phyloP scores from a whole-genome alignment of 768 basidiomycete species.

The Leccinum boreale region DNA sequence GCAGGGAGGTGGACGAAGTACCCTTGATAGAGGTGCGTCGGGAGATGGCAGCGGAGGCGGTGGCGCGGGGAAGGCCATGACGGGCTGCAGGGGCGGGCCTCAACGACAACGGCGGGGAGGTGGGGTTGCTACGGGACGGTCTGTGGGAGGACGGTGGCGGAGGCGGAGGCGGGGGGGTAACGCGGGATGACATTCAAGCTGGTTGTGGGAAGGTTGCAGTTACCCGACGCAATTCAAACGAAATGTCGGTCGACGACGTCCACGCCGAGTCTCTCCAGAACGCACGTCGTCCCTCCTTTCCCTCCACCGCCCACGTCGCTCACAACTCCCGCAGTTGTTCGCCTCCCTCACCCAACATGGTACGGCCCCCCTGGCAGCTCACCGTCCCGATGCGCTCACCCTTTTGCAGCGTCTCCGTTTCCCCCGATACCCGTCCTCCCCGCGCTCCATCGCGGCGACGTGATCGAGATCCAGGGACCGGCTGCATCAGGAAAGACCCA shows the following conservation, averaged over 20 bases:
- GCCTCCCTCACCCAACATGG: slow-evolving; percentile 38
- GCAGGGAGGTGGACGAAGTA: slow-evolving; percentile 33
- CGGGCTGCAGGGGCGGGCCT: slow-evolving; percentile 57
- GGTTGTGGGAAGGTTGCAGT: background rate
- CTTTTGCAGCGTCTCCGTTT: slow-evolving; percentile 31
- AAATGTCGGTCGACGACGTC: slow-evolving; percentile 7
- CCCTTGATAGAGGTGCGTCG: slow-evolving; percentile 53
- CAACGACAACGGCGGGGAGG: slow-evolving; percentile 38
- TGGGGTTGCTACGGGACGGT: slow-evolving; percentile 38
- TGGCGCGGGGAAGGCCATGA: slow-evolving; percentile 43
- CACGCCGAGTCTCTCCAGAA: slow-evolving; percentile 34
- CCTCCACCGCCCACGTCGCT: slow-evolving; percentile 3
- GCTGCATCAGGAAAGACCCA: slow-evolving; percentile 76
- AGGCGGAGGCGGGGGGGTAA: slow-evolving; percentile 35
- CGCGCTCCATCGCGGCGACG: slow-evolving; percentile 51
- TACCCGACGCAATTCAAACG: background rate
- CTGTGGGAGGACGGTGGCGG: slow-evolving; percentile 37
- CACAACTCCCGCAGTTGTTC: slow-evolving; percentile 39
- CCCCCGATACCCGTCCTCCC: slow-evolving; percentile 16
- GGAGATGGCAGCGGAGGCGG: slow-evolving; percentile 43
- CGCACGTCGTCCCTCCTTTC: slow-evolving; percentile 23
- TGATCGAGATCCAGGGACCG: slow-evolving; percentile 75
- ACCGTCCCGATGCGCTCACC: slow-evolving; percentile 20
- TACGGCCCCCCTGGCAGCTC: slow-evolving; percentile 19
- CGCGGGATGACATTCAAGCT: slow-evolving; percentile 35